Base-by-base conservation (phyloP, 2,329 filamentous ascomycete genomes). In the Pseudocercospora cruenta region DNA sequence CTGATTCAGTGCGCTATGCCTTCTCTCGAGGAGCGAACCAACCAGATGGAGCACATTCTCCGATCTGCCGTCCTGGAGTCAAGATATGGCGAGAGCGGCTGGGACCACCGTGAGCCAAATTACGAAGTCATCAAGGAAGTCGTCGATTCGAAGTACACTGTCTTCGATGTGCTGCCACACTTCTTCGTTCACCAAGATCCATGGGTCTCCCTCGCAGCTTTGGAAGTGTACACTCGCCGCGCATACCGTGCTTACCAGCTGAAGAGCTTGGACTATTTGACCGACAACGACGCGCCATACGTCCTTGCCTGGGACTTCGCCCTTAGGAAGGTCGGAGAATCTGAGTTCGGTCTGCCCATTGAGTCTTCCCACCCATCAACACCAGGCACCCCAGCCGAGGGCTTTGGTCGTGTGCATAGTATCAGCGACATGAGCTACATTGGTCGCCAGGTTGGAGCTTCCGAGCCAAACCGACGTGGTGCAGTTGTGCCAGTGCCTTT, bases 31-130 rank as follows among this genome's bases (percentile, higher is more conserved):
- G 95, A 99, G 85, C 90, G 95, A 73, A 91, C 92, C 26, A 87
- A 91, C 6, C 95, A 99, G 83, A 97, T 99, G 94, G 95, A 98
- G 84, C 94, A 98, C 80, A 99, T 99, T 71, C 86, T 99, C 63
- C 92, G 94, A 66, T 97, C 94, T 26, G 94, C 95, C 0, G 95
- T 99, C 22, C 88, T 97, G 7, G 93, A 99, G 80, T 97, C 94
- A n/a, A 90, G 92, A 72, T 99, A 99, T 76, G 95, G 95, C 66
- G 95, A 99, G 85, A 94, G 92, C 67, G 94, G 94, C 60, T 97
- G 92, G 91, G 94, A 97, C 70, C 95, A 99, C 82, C 87, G 95
- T 71, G 92, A 97, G 80, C 95, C 95, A 57, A 92, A 91, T 80
- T 83, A 96, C 62, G 91, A 96, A 22, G 85, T 96, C 70, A 90